Evolutionary conservation across 495 filamentous ascomycete genomes (phyloP).

Genomic region (Podospora anserina): DNA sequence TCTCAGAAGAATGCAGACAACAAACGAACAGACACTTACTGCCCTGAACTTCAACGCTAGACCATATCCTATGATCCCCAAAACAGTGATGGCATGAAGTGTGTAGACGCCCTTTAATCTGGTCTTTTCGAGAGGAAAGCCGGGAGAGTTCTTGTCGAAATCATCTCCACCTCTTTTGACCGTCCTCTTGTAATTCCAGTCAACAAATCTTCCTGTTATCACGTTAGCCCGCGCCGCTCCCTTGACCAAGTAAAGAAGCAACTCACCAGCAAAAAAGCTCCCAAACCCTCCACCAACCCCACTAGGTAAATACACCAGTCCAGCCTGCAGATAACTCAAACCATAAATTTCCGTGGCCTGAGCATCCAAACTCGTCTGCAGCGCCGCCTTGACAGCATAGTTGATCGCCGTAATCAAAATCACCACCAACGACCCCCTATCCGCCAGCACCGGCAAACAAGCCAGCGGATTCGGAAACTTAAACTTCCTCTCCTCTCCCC

Average conservation of each 20-base stretch:
- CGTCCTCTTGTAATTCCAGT: conserved; percentile 50
- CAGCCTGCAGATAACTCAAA: conserved; percentile 57
- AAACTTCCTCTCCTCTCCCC: background rate
- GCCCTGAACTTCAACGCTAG: conserved; percentile 9
- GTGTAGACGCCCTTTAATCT: conserved; percentile 45
- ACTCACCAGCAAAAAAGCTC: conserved; percentile 43
- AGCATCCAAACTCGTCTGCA: conserved; percentile 32
- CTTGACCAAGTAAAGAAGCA: background rate
- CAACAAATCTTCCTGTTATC: conserved; percentile 43
- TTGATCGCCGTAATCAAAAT: conserved; percentile 12
- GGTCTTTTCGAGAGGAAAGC: conserved; percentile 64
- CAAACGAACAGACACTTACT: background rate
- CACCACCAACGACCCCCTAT: conserved; percentile 13
- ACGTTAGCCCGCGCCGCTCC: background rate
- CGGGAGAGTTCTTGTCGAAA: conserved; percentile 17
- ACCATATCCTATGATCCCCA: conserved; percentile 12
- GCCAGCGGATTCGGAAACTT: conserved; percentile 13
- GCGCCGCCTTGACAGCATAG: conserved; percentile 54
- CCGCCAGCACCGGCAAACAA: conserved; percentile 13
- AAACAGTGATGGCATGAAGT: conserved; percentile 1
- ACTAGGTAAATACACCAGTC: conserved; percentile 55
- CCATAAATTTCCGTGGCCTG: conserved; percentile 53
- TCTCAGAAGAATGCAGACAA: background rate
- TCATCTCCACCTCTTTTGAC: conserved; percentile 1
- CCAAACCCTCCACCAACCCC: conserved; percentile 62